Base-by-base conservation (phyloP, 1,139 yeast genomes). In the Pichia sp. region DNA sequence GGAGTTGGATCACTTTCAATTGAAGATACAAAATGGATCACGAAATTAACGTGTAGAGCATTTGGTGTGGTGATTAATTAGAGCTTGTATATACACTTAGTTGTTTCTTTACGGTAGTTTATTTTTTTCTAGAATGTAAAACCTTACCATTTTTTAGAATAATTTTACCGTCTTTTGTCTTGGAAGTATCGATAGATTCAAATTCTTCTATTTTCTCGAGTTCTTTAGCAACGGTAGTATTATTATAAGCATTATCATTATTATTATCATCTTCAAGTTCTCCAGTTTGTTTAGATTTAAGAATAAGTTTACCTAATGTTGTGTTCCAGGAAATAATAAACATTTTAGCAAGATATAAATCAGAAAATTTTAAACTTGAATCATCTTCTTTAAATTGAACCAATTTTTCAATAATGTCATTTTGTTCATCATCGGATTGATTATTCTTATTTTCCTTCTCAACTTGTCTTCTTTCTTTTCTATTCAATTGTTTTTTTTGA, bases 391-490 rank as follows among this genome's bases (percentile, higher is more conserved):
- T 47, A 28, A 45, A 47, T 36, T 43, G 39, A 11, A 47, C 48
- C 20, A 47, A 38, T 26, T 42, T 37, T 2, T 44, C 46, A 3
- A 45, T 11, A 12, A 51, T 23, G 11, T 40, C 34, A 11, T 36
- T 32, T 27, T 32, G 40, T 6, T 16, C 35, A 6, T 8, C 24
- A 5, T 30, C 30, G 7, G 30, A 10, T 7, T 23, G 22, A 10
- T 39, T 46, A 12, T 36, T 42, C 2, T 29, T 30, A 22, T 43
- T 49, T 4, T 16, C 16, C 16, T 16, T 16, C 16, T 43, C 46
- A 22, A 35, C 32, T 12, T 42, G 29, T 38, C 54, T 43, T 41
- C 52, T 49, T 29, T 51, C 54, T 35, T 41, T 51, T 34, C 54
- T 43, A 40, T 48, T 51, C 35, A 47, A 20, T 30, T 38, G 46